Percentiles rank a stretch among this genome's conserved stretches.
Conservation (phyloP, 1,284 basidiomycete genomes). For the Irpex lacteus region DNA sequence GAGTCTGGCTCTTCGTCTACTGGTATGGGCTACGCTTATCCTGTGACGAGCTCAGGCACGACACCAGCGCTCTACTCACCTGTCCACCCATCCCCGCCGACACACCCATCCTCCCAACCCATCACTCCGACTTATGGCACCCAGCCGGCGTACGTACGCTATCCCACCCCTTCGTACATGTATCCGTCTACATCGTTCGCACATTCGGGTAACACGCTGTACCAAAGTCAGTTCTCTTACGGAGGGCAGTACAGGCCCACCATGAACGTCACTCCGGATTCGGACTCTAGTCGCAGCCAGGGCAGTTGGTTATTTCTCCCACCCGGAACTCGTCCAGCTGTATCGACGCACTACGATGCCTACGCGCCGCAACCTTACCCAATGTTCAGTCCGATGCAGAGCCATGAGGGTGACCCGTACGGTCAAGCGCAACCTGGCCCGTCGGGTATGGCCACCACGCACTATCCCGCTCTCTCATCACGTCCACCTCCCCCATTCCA, state of each 20-base stretch:
- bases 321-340: constrained; percentile 24
- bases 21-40: constrained; percentile 20
- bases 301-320: constrained; percentile 59
- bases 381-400: constrained; percentile 25
- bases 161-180: constrained; percentile 37
- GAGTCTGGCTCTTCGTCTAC: constrained; percentile 29
- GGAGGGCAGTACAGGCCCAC: constrained; percentile 17
- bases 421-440: background rate
- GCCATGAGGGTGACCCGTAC: constrained; percentile 3
- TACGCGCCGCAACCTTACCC: constrained; percentile 39
- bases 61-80: constrained; percentile 15
- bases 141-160: constrained; percentile 37
- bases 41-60: constrained; percentile 17
- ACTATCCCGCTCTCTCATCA: background rate
- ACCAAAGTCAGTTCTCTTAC: constrained; percentile 32
- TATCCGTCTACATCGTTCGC: constrained; percentile 44
- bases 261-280: constrained; percentile 25
- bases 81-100: constrained; percentile 1
- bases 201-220: constrained; percentile 30
- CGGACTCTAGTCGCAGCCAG: constrained; percentile 22
- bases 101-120: constrained; percentile 19
- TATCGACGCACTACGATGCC: constrained; percentile 36
- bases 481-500: background rate
- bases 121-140: constrained; percentile 6
- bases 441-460: background rate